phyloP scores from a whole-genome alignment of 2,329 filamentous ascomycete species.

The Ophiostoma triangulosporum region DNA sequence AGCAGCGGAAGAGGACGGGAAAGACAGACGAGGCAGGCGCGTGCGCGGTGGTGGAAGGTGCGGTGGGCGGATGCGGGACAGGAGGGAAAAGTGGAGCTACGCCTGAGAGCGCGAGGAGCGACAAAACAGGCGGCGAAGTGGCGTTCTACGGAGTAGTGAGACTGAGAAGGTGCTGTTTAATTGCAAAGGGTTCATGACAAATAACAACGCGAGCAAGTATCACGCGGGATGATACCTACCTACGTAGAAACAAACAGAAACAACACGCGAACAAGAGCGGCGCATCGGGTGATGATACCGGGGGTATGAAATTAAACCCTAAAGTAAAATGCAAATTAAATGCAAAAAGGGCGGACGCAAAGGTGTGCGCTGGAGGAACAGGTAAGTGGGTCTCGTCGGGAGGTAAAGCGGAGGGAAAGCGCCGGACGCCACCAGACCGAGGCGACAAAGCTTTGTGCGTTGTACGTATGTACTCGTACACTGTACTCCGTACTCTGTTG shows the following conservation, averaged over 20 bases:
- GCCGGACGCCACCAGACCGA: too few relatives aligned
- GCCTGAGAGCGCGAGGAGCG: constrained; percentile 2
- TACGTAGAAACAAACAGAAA: background rate
- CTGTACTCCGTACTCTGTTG: background rate
- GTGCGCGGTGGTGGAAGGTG: constrained; percentile 10
- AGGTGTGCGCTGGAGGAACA: background rate
- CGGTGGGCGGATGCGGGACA: constrained; percentile 15
- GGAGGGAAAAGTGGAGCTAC: constrained; percentile 7
- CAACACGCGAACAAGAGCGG: constrained; percentile 1
- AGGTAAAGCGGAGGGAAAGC: background rate
- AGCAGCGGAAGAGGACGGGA: background rate
- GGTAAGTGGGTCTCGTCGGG: background rate
- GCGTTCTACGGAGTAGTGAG: too few relatives aligned
- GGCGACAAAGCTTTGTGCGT: too few relatives aligned
- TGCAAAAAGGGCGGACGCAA: constrained; percentile 9
- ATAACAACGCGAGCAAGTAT: too few relatives aligned
- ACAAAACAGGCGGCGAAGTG: constrained; percentile 6
- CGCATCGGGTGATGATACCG: constrained; percentile 18
- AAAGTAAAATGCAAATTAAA: background rate
- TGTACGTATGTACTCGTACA: background rate
- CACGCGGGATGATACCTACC: background rate
- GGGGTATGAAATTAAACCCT: constrained; percentile 12
- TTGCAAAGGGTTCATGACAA: too few relatives aligned
- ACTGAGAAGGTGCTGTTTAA: too few relatives aligned
- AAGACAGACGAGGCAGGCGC: background rate